Conservation (phyloP, 23 red algal genomes). For the Agarophyton chilense region DNA sequence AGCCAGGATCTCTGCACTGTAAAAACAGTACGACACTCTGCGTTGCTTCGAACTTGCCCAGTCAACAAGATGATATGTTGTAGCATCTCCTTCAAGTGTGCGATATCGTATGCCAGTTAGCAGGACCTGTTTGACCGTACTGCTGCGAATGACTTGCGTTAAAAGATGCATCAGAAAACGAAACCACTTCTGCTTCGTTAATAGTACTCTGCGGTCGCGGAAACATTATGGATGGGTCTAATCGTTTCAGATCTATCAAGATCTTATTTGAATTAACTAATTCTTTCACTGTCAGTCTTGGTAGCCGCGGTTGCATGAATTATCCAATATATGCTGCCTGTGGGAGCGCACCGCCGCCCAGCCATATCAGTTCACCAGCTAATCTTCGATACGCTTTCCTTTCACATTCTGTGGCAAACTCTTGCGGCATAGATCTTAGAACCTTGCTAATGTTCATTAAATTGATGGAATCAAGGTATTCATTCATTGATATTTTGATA, state of each 20-base stretch:
- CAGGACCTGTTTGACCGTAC: conserved; percentile 19
- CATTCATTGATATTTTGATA: conserved; percentile 9
- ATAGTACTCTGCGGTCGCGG: not conserved
- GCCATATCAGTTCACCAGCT: conserved; percentile 38
- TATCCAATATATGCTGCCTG: conserved; percentile 17
- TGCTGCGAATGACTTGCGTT: not conserved
- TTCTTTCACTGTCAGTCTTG: not conserved
- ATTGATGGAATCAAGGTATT: conserved; percentile 26
- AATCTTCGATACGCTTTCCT: conserved; percentile 5
- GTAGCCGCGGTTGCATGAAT: conserved; percentile 10
- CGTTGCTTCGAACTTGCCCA: conserved; percentile 35
- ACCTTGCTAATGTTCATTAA: not conserved
- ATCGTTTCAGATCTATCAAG: not conserved
- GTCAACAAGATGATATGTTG: conserved; percentile 16
- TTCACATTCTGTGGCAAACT: not conserved
- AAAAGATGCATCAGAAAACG: not conserved
- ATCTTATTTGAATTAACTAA: conserved; percentile 11
- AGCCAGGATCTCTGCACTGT: conserved; percentile 11
- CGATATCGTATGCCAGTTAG: conserved; percentile 36
- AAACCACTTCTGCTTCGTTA: not conserved
- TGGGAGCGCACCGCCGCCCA: not conserved
- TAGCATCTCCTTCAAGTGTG: not conserved
- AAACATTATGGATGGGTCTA: not conserved
- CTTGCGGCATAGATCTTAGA: not conserved
- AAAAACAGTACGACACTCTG: conserved; percentile 24